Evolutionary conservation across 805 yeast species (phyloP).

Genomic region (Nadsonia fulvescens): DNA sequence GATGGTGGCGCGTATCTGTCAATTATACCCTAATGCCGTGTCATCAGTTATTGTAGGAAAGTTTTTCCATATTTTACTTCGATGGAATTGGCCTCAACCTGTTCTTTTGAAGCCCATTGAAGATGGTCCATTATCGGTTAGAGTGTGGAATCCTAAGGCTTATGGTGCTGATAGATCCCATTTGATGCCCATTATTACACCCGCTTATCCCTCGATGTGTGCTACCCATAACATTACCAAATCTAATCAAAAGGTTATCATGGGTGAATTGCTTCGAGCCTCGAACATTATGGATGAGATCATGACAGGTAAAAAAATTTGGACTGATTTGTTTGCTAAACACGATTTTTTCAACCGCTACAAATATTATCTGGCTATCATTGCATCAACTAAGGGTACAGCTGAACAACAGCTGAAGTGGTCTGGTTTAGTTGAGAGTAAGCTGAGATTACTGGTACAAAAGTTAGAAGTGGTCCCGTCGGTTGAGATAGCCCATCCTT

Average conservation of each 20-base stretch:
- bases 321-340: conserved; percentile 61
- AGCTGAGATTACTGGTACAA: conserved; percentile 60
- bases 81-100: conserved; percentile 99
- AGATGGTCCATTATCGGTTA: conserved; percentile 90
- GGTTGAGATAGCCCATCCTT: conserved; percentile 77
- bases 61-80: conserved; percentile 67
- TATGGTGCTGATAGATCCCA: conserved; percentile 83
- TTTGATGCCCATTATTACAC: conserved; percentile 94
- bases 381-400: conserved; percentile 54
- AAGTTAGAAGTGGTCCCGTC: conserved; percentile 68
- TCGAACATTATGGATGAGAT: conserved; percentile 53
- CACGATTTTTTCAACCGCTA: conserved; percentile 73
- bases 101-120: conserved; percentile 83
- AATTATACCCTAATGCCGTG: conserved; percentile 88
- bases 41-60: conserved; percentile 81
- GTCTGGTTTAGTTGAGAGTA: conserved; percentile 88
- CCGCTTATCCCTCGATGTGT: conserved; percentile 97
- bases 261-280: conserved; percentile 69
- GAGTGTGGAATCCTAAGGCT: conserved; percentile 90
- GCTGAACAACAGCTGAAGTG: conserved; percentile 77
- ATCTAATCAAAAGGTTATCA: conserved; percentile 69
- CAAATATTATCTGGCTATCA: conserved; percentile 70
- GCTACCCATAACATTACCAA: conserved; percentile 90
- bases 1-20: conserved; percentile 96
- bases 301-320: conserved; percentile 37